These are phyloP conservation scores for Moelleriella libera DNA, from an alignment of 2,329 filamentous ascomycete genomes.

Conservation along the genomic window DNA sequence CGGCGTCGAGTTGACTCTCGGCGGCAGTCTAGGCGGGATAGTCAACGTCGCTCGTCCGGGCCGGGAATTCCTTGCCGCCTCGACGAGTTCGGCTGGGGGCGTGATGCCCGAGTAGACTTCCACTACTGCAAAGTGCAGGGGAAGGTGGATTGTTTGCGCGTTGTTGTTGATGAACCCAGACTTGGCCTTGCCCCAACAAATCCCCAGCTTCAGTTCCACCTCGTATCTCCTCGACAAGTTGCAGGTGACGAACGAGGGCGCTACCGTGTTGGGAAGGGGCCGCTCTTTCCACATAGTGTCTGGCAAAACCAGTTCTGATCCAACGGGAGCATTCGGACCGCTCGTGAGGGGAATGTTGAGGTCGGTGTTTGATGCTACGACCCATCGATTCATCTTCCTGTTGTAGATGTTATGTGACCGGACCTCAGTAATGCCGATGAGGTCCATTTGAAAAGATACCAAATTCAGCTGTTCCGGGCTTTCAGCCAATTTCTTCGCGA, in stretches of 20 bases:
- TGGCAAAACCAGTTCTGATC: constrained; percentile 57
- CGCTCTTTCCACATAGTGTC: constrained; percentile 57
- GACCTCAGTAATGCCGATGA: constrained; percentile 68
- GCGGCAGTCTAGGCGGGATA: constrained; percentile 20
- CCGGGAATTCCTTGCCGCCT: constrained; percentile 30
- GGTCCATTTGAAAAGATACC: constrained; percentile 64
- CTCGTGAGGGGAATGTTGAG: constrained; percentile 57
- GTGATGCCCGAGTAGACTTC: constrained; percentile 79
- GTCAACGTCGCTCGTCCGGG: constrained; percentile 23
- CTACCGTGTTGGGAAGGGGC: constrained; percentile 69
- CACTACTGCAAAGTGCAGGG: constrained; percentile 59
- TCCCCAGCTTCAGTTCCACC: constrained; percentile 65
- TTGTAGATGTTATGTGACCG: constrained; percentile 62
- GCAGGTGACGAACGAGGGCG: constrained; percentile 77
- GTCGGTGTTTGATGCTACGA: constrained; percentile 57
- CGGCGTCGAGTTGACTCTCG: constrained; percentile 14
- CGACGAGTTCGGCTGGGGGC: constrained; percentile 62
- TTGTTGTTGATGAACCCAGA: constrained; percentile 11
- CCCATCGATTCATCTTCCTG: constrained; percentile 59
- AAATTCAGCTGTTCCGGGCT: constrained; percentile 59
- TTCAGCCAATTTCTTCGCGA: constrained; percentile 63
- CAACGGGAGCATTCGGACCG: constrained; percentile 36
- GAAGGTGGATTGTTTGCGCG: constrained; percentile 58
- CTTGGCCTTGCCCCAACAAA: constrained; percentile 55
- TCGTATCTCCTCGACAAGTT: constrained; percentile 75